phyloP scores from a whole-genome alignment of 164 flowering plant species.

The grape (Vitis vinifera) region ASM3070453v1 NC_081820.1:26801001-26801500 shows the following conservation, averaged over 20 bases:
- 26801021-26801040: not conserved
- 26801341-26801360: slow-evolving; percentile 7
- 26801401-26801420: slow-evolving; percentile 9
- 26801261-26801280: not conserved
- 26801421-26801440: slow-evolving; percentile 2
- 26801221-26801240: slow-evolving; percentile 13
- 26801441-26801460: slow-evolving; percentile 15
- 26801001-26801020: not conserved
- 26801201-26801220: slow-evolving; percentile 15
- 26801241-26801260: slow-evolving; percentile 6
- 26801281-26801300: not conserved
- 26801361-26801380: slow-evolving; percentile 7
- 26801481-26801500: no score
- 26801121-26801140: slow-evolving; percentile 13
- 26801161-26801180: slow-evolving; percentile 3
- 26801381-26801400: slow-evolving; percentile 7
- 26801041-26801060: slow-evolving; percentile 1
- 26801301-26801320: slow-evolving; percentile 3
- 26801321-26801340: slow-evolving; percentile 24
- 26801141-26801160: slow-evolving; percentile 17
- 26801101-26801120: slow-evolving; percentile 20
- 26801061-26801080: slow-evolving; percentile 10
- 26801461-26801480: no score
- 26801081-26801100: not conserved
- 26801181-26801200: slow-evolving; percentile 7